Evolutionary conservation across 192 early-diverging fungal species (phyloP), one percentile per base, ranked within the genome.

Genomic region (Linnemannia zychae): DNA sequence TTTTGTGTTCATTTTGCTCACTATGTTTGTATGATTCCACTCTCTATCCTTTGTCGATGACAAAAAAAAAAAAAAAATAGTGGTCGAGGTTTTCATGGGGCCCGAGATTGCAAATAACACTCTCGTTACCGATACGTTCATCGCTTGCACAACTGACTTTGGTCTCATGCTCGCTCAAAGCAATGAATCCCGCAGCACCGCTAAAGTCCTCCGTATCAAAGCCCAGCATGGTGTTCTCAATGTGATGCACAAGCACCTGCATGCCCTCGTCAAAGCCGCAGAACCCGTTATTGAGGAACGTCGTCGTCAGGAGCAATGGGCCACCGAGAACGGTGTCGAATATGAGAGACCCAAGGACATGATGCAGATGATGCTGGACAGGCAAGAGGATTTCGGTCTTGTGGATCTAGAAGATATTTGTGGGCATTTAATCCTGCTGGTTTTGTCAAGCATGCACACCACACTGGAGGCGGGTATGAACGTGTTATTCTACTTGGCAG

Each of bases 391-490:
- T 36, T 72, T 80, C 44, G 71, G 71, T 7, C 74, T 74, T 40
- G 36, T 67, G 6, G 71, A 80, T 48, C 15, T 73, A 0, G 78
- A 80, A 37, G 78, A 80, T 20, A 33, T 80, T 16, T 74, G 71
- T 17, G 78, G 71, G 22, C 76, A 82, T 49, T 37, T 81, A 0
- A 52, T 86, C 9, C 52, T 82, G 7, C 44, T 88, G 28, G 46
- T 86, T 48, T 72, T 86, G 68, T 80, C 74, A 15, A 74, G 71
- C 4, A 77, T 88, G 20, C 77, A 81, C 46, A 88, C 88, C 0
- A 86, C 88, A 9, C 65, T 76, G 22, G 75, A 78, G 4, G 72
- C 72, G 1, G 67, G 70, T 6, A 76, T 69, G 12, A 60, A 67
- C 20, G 40, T 79, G 46, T 33, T 86, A 36, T 79, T 82, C 47